These are phyloP conservation scores for Haplosporangium sp. DNA, from an alignment of 371 early-diverging fungal species.

Conservation along the genomic window DNA sequence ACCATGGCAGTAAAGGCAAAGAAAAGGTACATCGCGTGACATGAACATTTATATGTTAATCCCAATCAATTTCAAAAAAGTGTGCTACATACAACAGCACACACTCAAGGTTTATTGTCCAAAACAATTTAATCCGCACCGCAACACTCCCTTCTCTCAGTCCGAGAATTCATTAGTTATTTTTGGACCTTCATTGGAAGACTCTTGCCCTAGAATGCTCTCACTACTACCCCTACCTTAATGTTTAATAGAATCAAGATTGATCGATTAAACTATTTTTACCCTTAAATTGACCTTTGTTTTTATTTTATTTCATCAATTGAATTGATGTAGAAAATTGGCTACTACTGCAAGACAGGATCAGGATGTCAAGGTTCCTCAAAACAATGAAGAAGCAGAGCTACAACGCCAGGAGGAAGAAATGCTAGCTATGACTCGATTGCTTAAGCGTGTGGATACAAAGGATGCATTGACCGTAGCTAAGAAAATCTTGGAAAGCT, in stretches of 20 bases:
- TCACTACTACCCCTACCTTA: too few species aligned
- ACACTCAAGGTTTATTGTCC: too few species aligned
- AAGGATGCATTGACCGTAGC: conserved; percentile 21
- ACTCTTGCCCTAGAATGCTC: too few species aligned
- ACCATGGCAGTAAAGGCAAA: conserved; percentile 35
- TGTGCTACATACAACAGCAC: not conserved
- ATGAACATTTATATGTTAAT: not conserved
- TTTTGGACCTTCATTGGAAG: too few species aligned
- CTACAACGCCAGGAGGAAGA: conserved; percentile 43
- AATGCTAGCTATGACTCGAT: conserved; percentile 33
- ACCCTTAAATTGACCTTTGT: too few species aligned
- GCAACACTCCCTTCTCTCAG: not conserved
- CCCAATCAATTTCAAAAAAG: not conserved
- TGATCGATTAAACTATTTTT: not conserved
- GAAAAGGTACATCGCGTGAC: conserved; percentile 24
- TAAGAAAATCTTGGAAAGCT: conserved; percentile 22
- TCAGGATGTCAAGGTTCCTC: not conserved
- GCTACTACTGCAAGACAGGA: conserved; percentile 1
- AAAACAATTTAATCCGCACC: conserved; percentile 27
- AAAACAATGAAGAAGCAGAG: conserved; percentile 25
- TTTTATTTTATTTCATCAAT: not conserved
- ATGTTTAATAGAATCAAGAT: not conserved
- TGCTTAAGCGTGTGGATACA: conserved; percentile 26
- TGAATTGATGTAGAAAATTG: conserved; percentile 5
- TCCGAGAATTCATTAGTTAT: not conserved